Evolutionary conservation across 176 grass and related monocot species (phyloP).

Genomic region (Rhynchospora pubera): DNA sequence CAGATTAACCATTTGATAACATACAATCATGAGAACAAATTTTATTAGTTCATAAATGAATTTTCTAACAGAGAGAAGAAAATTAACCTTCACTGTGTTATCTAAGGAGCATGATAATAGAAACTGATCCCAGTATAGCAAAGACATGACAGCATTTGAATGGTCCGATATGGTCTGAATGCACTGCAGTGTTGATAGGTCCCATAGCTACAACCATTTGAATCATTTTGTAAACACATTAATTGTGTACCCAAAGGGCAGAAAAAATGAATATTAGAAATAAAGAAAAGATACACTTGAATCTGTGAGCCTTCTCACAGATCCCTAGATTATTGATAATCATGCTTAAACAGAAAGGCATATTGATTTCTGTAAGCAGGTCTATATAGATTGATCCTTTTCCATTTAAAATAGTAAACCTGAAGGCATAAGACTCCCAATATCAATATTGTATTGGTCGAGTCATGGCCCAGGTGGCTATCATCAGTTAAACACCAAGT

Average conservation of each 20-base stretch:
- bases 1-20: not conserved
- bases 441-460: not conserved
- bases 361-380: not conserved
- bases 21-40: not conserved
- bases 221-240: not conserved
- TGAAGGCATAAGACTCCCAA: not conserved
- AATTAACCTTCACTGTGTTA: conserved; percentile 71
- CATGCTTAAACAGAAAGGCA: not conserved
- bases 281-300: not conserved
- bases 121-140: conserved; percentile 97
- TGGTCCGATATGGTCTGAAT: conserved; percentile 87
- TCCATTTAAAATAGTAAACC: not conserved
- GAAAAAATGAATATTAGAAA: not conserved
- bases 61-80: not conserved
- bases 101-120: conserved; percentile 96
- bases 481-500: not conserved
- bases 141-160: conserved; percentile 69
- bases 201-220: conserved; percentile 79
- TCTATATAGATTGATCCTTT: not conserved
- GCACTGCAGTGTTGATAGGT: conserved; percentile 78
- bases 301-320: not conserved
- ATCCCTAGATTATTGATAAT: not conserved
- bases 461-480: not conserved
- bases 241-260: not conserved
- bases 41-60: not conserved